phyloP scores from a whole-genome alignment of 208 protist species.

The Strigomonas culicis region DNA sequence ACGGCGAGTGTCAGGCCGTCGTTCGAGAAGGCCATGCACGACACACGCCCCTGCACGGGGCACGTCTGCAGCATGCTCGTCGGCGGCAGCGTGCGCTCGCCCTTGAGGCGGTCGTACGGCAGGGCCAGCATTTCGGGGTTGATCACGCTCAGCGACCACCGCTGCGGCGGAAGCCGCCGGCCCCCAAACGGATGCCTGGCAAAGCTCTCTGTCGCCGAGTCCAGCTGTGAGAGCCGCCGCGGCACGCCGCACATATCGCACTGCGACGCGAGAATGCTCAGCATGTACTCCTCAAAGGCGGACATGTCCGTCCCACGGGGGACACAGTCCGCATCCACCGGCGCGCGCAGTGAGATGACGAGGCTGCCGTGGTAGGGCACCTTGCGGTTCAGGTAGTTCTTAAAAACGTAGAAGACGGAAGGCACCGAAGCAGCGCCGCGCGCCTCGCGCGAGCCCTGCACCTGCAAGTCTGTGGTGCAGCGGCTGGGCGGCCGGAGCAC shows the following conservation, averaged over 20 bases:
- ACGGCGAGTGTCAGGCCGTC: slow-evolving; percentile 39
- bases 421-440: slow-evolving; percentile 8
- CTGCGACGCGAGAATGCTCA: slow-evolving; percentile 29
- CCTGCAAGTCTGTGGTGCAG: no score
- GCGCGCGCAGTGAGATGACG: slow-evolving; percentile 21
- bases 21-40: slow-evolving; percentile 55
- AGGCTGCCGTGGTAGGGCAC: slow-evolving; percentile 49
- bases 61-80: slow-evolving; percentile 38
- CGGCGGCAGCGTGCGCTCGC: slow-evolving; percentile 62
- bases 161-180: neutral
- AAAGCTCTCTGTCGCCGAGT: neutral
- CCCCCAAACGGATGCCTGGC: neutral
- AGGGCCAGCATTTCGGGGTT: slow-evolving; percentile 22
- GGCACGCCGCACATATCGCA: neutral
- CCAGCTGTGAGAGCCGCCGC: neutral
- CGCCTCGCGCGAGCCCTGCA: no score
- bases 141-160: slow-evolving; percentile 15
- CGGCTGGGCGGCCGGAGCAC: neutral
- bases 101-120: slow-evolving; percentile 41
- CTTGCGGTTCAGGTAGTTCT: slow-evolving; percentile 40
- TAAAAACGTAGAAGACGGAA: slow-evolving; percentile 49
- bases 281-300: slow-evolving; percentile 61
- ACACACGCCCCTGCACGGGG: slow-evolving; percentile 45
- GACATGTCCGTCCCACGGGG: slow-evolving; percentile 38
- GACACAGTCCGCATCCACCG: slow-evolving; percentile 13